Evolutionary conservation across 2,329 filamentous ascomycete species (phyloP), one percentile per base, ranked within the genome.

Genomic region (Hypoxylon sp.): DNA sequence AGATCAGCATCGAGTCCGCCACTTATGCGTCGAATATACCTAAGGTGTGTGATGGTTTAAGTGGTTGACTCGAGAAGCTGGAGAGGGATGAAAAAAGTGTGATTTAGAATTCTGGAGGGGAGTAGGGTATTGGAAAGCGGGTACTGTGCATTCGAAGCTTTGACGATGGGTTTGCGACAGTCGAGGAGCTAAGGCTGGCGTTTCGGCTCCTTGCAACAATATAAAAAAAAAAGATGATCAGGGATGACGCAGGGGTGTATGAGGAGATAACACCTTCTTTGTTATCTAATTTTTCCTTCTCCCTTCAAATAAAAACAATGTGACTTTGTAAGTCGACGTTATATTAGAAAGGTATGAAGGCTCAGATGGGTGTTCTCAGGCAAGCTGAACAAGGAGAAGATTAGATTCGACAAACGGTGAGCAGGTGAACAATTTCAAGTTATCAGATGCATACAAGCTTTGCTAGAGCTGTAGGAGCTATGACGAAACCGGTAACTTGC

Each of bases 181-280:
- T 32, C 11, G 23, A 46, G 58, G 53, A 67, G 63, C 67, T 69
- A 67, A 64, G 49, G 63, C 48, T 53, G 38, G 51, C 34, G 67
- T 69, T 67, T 69, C 60, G 57, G 14, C 63, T 60, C 60, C 60
- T 34, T 67, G 67, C 46, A 63, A 58, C 65, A 41, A 14, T 1
- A 21, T 21, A 34, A 30, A 58, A 63, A 53, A 65, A 63, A 49
- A 56, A 59, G 67, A 63, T 61, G 59, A 63, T 43, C 43, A 68
- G 56, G 66, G 67, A 60, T 62, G 52, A 59, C 41, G 53, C 60
- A 69, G 63, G 60, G 56, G 19, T 36, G 4, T 11, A 3, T 5
- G 51, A 48, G 32, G 36, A 30, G 19, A 57, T 50, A 56, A 38
- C 28, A 23, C 25, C 17, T 5, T 48, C 5, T 59, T 58, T 45